Conservation (phyloP, 768 basidiomycete species). For the Candolleomyces aberdarensis region DNA sequence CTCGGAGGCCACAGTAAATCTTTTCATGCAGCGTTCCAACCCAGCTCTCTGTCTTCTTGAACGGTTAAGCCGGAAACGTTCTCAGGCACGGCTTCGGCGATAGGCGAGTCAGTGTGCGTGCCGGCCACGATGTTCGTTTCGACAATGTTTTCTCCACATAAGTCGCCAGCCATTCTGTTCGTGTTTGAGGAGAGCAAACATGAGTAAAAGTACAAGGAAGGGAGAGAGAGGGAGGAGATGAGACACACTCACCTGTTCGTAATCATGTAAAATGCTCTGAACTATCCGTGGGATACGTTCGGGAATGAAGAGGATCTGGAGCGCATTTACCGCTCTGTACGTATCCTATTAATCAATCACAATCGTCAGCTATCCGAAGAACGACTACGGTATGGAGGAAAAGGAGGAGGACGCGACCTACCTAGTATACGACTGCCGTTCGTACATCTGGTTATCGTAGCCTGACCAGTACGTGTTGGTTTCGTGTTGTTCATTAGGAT, state of each 20-base stretch:
- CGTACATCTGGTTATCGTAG: no score
- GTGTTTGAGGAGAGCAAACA: no score
- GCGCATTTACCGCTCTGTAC: conserved; percentile 75
- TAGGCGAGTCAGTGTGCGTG: conserved; percentile 76
- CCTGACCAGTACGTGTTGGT: no score
- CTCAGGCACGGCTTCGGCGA: conserved; percentile 70
- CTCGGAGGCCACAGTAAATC: conserved; percentile 61
- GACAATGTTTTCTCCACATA: conserved; percentile 89
- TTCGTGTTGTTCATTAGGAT: no score
- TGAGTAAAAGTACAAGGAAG: no score
- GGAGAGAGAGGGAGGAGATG: no score
- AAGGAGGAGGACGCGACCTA: conserved; percentile 22
- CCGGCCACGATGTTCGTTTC: conserved; percentile 87
- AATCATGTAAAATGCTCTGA: conserved; percentile 78
- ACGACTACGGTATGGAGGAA: neutral
- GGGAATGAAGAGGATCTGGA: conserved; percentile 73
- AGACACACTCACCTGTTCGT: conserved; percentile 57
- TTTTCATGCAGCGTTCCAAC: conserved; percentile 74
- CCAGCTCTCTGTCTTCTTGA: conserved; percentile 45
- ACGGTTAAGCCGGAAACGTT: conserved; percentile 51
- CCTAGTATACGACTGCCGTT: no score
- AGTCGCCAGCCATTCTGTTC: conserved; percentile 76
- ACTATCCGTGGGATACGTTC: conserved; percentile 77
- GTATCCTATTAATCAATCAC: conserved; percentile 76
- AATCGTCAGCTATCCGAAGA: no score